These are phyloP conservation scores for Stemphylium beticola DNA, from an alignment of 2,329 filamentous ascomycete genomes.

Conservation along the genomic window DNA sequence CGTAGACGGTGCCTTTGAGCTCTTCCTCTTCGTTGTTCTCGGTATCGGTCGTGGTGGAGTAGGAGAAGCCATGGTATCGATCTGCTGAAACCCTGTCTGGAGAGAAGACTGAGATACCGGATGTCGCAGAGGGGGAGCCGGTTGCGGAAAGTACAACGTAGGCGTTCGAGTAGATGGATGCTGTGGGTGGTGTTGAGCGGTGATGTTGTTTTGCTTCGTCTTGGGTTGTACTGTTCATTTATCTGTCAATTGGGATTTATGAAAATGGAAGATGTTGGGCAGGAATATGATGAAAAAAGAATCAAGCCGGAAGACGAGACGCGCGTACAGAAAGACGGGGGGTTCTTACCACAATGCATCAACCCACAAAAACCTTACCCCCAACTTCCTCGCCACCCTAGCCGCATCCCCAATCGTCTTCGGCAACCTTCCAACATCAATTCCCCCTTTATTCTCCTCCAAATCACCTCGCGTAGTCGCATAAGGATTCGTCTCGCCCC, in stretches of 20 bases:
- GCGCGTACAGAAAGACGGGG: not conserved
- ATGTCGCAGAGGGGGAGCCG: not conserved
- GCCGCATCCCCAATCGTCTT: not conserved
- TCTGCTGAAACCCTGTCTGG: not conserved
- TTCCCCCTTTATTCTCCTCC: not conserved
- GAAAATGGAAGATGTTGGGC: not conserved
- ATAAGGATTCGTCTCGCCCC: not conserved
- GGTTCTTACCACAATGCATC: not conserved
- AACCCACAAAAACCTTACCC: not conserved
- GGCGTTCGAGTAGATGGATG: slow-evolving; percentile 3
- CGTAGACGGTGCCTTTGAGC: not conserved
- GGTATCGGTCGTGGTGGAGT: not conserved
- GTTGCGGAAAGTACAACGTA: slow-evolving; percentile 5
- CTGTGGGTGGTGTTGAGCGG: not conserved
- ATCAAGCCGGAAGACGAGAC: too few species aligned
- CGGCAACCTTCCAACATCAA: not conserved
- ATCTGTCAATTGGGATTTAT: not conserved
- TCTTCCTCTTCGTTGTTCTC: not conserved
- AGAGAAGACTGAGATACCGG: too few species aligned
- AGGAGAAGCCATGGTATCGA: not conserved
- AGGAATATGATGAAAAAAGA: too few species aligned
- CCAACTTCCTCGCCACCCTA: not conserved
- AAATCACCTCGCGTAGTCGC: not conserved
- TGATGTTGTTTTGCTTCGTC: not conserved
- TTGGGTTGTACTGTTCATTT: not conserved